Evolutionary conservation across 2,329 filamentous ascomycete species (phyloP), one percentile per base, ranked within the genome.

Genomic region (Diplodia intermedia): DNA sequence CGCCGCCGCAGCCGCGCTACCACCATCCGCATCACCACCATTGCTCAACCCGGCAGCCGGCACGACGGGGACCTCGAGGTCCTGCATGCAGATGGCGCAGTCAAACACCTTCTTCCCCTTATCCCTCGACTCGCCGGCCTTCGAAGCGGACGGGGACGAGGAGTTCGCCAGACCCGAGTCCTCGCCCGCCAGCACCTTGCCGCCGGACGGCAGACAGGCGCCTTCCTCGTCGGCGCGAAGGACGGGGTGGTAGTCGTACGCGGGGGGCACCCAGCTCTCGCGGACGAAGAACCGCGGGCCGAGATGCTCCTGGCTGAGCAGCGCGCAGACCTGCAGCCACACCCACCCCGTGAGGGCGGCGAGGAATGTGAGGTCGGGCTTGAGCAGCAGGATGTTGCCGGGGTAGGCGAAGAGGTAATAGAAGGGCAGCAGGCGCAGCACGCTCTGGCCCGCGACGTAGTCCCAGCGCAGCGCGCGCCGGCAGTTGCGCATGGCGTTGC

Each of bases 161-260:
- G 33, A 36, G 9, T 11, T 36, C 33, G 33, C 33, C 33, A 9
- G 11, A 9, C 33, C 33, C 26, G 60, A 40, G 71, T 69, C 74
- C 65, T 71, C 70, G 36, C 79, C 78, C 56, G 70, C 43, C 69
- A 71, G 11, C 71, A 69, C 6, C 75, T 72, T 43, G 12, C 84
- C 84, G 0, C 93, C 93, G 68, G 97, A 91, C 0, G 94, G 93
- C 70, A 97, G 80, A 1, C 82, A 83, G 1, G 89, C 90, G 23
- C 91, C 92, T 20, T 91, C 88, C 81, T 97, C 91, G 70, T 97
- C 93, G 74, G 93, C 91, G 33, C 92, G 88, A 26, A 99, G 84
- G 2, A 97, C 85, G 0, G 93, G 94, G 77, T 99, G 94, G 77
- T 99, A 99, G 75, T 99, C 94, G 86, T 97, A 99, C 0, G 91